These are phyloP conservation scores for Xenoacremonium recifei DNA, from an alignment of 2,329 filamentous ascomycete species.

Conservation along the genomic window DNA sequence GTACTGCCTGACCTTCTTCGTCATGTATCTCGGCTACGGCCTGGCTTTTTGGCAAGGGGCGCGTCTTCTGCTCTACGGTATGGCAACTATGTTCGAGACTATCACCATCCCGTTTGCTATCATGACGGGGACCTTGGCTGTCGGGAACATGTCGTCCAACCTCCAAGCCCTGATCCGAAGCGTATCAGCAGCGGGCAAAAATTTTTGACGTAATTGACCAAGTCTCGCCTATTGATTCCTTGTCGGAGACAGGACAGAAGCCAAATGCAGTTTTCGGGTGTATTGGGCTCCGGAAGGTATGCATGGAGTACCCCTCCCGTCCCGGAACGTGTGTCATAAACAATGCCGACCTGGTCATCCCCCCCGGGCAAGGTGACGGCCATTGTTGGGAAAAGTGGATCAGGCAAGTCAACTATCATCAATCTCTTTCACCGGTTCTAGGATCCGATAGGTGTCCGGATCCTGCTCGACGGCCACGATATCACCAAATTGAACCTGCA, in stretches of 20 bases:
- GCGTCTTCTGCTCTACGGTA: slow-evolving; percentile 61
- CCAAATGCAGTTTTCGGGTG: slow-evolving; percentile 26
- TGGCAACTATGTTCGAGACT: slow-evolving; percentile 69
- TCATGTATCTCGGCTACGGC: slow-evolving; percentile 75
- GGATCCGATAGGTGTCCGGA: slow-evolving; percentile 39
- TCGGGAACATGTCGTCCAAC: slow-evolving; percentile 77
- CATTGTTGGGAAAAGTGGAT: slow-evolving; percentile 51
- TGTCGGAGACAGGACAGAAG: slow-evolving; percentile 28
- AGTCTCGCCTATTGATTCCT: slow-evolving; percentile 43
- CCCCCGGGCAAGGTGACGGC: slow-evolving; percentile 43
- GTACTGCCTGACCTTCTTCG: slow-evolving; percentile 71
- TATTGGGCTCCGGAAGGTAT: slow-evolving; percentile 42
- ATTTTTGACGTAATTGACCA: slow-evolving; percentile 83
- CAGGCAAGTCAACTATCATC: slow-evolving; percentile 50
- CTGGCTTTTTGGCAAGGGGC: slow-evolving; percentile 79
- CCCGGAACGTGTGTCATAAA: slow-evolving; percentile 40
- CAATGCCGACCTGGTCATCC: slow-evolving; percentile 37
- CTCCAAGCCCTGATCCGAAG: slow-evolving; percentile 73
- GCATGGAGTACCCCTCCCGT: slow-evolving; percentile 51
- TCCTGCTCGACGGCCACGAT: slow-evolving; percentile 36
- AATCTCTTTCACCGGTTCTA: slow-evolving; percentile 55
- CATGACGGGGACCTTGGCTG: slow-evolving; percentile 78
- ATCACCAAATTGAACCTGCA: slow-evolving; percentile 38
- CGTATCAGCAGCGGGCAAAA: slow-evolving; percentile 75
- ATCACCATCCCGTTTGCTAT: slow-evolving; percentile 62